A percentile compares a stretch with the other conserved stretches of the same genome.
Evolutionary conservation across 768 basidiomycete species (phyloP).

Genomic region (Termitomyces sp.): DNA sequence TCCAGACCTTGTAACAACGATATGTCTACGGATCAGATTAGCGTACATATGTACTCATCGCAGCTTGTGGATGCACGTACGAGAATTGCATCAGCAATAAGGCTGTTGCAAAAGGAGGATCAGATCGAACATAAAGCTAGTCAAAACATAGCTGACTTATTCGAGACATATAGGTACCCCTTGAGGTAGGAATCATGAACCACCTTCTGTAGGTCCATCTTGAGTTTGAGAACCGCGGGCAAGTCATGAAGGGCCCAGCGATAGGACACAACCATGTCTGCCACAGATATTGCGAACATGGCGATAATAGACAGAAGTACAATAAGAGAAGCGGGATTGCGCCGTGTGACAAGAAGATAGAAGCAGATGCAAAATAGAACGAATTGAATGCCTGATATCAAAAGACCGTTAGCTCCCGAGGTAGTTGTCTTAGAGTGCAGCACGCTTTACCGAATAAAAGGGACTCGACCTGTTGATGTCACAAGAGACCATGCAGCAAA

Average conservation of each 20-base stretch:
- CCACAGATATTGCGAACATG: conserved; percentile 36
- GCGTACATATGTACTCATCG: background rate
- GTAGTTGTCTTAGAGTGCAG: background rate
- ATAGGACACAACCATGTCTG: conserved; percentile 33
- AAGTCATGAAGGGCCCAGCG: conserved; percentile 26
- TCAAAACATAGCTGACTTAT: conserved; percentile 30
- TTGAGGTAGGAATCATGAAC: conserved; percentile 22
- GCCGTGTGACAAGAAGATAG: conserved; percentile 30
- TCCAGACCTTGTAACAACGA: conserved; percentile 16
- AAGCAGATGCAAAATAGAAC: conserved; percentile 36
- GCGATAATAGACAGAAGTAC: conserved; percentile 29
- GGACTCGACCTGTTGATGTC: conserved; percentile 9
- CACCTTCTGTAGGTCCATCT: background rate
- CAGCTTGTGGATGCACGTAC: conserved; percentile 6
- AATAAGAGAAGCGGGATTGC: conserved; percentile 26
- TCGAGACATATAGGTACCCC: conserved; percentile 35
- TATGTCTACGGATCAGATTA: conserved; percentile 6
- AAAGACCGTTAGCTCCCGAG: background rate
- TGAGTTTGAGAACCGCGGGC: conserved; percentile 13
- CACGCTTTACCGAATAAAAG: conserved; percentile 14
- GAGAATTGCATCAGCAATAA: conserved; percentile 32
- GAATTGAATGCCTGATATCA: conserved; percentile 31
- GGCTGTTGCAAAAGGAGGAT: background rate
- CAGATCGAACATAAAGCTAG: background rate
- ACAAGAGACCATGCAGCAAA: background rate